Percentiles rank a stretch among this genome's conserved stretches.
Evolutionary conservation across 2,329 filamentous ascomycete species (phyloP).

Genomic region (Cryphonectria parasitica): DNA sequence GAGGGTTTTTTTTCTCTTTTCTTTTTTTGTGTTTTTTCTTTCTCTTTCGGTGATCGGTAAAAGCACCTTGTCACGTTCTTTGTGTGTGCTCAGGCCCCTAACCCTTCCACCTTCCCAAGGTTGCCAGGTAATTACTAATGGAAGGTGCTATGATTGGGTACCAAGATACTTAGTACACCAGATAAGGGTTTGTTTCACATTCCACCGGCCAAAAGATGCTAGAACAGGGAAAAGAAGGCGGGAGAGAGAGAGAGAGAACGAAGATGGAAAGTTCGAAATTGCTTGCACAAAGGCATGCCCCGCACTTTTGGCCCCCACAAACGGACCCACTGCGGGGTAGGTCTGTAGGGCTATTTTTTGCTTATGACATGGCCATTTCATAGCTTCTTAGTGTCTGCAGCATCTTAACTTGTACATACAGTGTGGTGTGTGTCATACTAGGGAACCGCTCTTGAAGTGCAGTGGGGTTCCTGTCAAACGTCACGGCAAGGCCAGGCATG

Average conservation of each 20-base stretch:
- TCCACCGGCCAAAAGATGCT: not conserved
- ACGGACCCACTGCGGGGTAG: conserved; percentile 1
- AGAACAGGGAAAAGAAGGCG: not conserved
- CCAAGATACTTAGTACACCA: not conserved
- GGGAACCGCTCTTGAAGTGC: not conserved
- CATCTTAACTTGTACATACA: not conserved
- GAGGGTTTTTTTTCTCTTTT: not conserved
- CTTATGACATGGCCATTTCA: not conserved
- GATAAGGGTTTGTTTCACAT: not conserved
- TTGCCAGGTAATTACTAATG: not conserved
- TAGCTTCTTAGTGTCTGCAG: not conserved
- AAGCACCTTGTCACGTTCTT: not conserved
- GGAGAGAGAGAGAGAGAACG: too few relatives aligned
- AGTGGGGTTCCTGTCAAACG: not conserved
- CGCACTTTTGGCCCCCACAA: conserved; percentile 25
- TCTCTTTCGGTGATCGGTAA: not conserved
- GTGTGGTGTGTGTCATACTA: not conserved
- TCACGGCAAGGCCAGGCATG: not conserved
- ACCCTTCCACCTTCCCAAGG: too few relatives aligned
- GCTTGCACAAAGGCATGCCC: conserved; percentile 14
- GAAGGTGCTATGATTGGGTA: not conserved
- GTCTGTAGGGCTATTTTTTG: not conserved
- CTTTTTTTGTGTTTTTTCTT: not conserved
- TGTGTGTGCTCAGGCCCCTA: not conserved
- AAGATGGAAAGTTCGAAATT: not conserved